These are phyloP conservation scores for Bullera alba DNA, from an alignment of 768 basidiomycete species.

Conservation along the genomic window DNA sequence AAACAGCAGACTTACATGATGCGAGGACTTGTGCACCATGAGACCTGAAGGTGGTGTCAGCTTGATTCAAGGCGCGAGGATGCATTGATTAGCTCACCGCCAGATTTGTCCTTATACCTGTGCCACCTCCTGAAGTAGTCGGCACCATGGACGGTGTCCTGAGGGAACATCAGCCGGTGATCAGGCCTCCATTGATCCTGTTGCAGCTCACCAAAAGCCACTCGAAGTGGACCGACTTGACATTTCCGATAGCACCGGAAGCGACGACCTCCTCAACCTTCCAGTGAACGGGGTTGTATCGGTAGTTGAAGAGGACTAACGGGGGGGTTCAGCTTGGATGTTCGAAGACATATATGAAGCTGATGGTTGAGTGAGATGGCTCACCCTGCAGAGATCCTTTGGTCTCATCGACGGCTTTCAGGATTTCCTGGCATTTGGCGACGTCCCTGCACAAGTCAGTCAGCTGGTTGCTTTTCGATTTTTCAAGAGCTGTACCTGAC, in stretches of 20 bases:
- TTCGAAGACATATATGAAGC: background rate
- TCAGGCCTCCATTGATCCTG: background rate
- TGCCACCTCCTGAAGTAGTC: conserved; percentile 56
- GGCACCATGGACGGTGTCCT: conserved; percentile 54
- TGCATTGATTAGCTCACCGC: conserved; percentile 8
- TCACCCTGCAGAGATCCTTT: conserved; percentile 41
- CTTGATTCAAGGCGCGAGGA: background rate
- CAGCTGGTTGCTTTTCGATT: background rate
- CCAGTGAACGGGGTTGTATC: conserved; percentile 53
- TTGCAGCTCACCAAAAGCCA: conserved; percentile 49
- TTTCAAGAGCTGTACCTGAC: background rate
- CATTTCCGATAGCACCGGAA: conserved; percentile 52
- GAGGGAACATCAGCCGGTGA: background rate
- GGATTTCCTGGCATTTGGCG: conserved; percentile 51
- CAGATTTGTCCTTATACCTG: conserved; percentile 44
- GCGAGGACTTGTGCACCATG: conserved; percentile 39
- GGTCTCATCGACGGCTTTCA: conserved; percentile 50
- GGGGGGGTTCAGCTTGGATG: background rate
- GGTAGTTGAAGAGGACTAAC: conserved; percentile 31
- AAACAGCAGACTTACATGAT: conserved; percentile 23
- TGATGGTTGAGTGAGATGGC: background rate
- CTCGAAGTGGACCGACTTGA: conserved; percentile 54
- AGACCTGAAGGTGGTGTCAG: conserved; percentile 10
- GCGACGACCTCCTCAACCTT: conserved; percentile 52
- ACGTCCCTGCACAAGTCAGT: conserved; percentile 41